Conservation (phyloP, 2,329 filamentous ascomycete genomes). For the Curvularia sp. region DNA sequence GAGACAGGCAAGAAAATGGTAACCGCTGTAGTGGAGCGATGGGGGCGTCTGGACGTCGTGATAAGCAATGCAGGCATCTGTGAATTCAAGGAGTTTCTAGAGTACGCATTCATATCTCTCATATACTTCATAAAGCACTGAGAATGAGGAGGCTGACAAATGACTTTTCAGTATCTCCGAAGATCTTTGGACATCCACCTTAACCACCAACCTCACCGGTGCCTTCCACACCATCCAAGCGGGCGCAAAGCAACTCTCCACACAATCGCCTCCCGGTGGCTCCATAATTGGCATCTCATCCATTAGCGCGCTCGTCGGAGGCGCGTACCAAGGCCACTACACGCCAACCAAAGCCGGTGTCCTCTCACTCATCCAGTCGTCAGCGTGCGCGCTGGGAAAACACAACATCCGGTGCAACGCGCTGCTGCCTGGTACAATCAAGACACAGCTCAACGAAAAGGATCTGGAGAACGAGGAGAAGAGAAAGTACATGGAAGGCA, state of each 20-base stretch:
- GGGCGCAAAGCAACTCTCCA: slow-evolving; percentile 81
- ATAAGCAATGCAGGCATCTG: slow-evolving; percentile 90
- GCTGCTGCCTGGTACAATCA: slow-evolving; percentile 80
- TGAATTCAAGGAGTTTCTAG: slow-evolving; percentile 85
- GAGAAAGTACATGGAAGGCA: slow-evolving; percentile 77
- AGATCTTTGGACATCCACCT: slow-evolving; percentile 73
- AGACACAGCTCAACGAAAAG: slow-evolving; percentile 83
- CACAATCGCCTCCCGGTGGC: slow-evolving; percentile 68
- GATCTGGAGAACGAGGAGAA: slow-evolving; percentile 78
- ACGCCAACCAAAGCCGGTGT: slow-evolving; percentile 86
- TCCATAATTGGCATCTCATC: slow-evolving; percentile 79
- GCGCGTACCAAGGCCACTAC: slow-evolving; percentile 81
- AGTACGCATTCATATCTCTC: slow-evolving; percentile 53
- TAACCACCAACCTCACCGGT: slow-evolving; percentile 82
- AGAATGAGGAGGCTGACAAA: neutral
- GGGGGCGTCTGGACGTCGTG: slow-evolving; percentile 68
- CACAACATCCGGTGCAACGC: slow-evolving; percentile 84
- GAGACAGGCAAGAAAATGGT: slow-evolving; percentile 75
- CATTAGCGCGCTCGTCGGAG: slow-evolving; percentile 78
- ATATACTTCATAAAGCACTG: neutral
- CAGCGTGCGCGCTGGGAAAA: slow-evolving; percentile 77
- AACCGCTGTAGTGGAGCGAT: slow-evolving; percentile 66
- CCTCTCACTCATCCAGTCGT: slow-evolving; percentile 80
- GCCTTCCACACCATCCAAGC: slow-evolving; percentile 90
- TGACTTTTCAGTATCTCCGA: slow-evolving; percentile 62